Base-by-base conservation (phyloP, 2,329 filamentous ascomycete species). In the Talaromyces sp. region DNA sequence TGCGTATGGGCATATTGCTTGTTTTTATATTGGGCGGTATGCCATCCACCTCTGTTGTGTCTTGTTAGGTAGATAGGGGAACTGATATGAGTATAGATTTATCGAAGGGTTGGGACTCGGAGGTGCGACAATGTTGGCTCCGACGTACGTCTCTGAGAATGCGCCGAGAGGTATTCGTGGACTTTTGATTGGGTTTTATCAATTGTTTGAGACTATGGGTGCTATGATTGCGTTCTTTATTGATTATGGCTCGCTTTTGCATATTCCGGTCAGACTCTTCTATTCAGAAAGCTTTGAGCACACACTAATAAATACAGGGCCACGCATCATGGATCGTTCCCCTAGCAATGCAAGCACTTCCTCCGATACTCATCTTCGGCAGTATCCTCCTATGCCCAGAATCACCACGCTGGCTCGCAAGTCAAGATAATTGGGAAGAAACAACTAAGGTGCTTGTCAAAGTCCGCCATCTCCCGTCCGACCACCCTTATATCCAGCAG, bases 351-450 rank as follows among this genome's bases (percentile, higher is more conserved):
- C 88, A 90, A 73, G 82, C 82, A 61, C 75, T 90, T 3, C 88
- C 88, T 0, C 68, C 87, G 90, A 80, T 71, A 84, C 2, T 75
- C 0, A 56, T 56, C 4, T 56, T 56, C 19, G 31, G 52, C n/a
- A 56, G 52, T 19, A 56, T 56, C 33, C 10, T 56, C 8, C 86
- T 60, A 86, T 86, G 70, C 82, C 84, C 70, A 3, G 87, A 89
- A 69, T 87, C 86, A 8, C 87, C 88, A 13, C 82, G 88, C 67
- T 90, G 85, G 84, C 83, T 88, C 37, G 89, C 87, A 22, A 85
- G 86, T 68, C 81, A 85, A 68, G 86, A 89, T 69, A 83, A 87
- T 67, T 88, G 87, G 86, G 86, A 89, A 49, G 79, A 86, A 31
- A 85, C 88, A 0, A 83, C 81, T 1, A 66, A 64, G 0, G 82